A percentile compares a stretch with the other conserved stretches of the same genome.
Conservation (phyloP, 192 early-diverging fungal species). For the Linnemannia zychae region DNA sequence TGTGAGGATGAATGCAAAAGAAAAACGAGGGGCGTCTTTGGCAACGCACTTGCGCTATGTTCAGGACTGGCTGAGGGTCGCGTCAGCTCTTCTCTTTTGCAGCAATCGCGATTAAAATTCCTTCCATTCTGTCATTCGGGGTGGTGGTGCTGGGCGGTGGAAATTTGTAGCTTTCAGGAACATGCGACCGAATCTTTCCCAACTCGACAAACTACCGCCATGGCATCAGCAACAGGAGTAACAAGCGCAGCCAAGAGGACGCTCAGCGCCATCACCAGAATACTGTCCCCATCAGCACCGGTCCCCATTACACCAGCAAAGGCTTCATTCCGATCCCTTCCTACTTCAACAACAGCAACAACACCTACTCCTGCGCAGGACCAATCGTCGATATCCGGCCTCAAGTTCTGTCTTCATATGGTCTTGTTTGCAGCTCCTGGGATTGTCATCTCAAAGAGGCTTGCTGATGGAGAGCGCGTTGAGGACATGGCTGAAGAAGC, state of each 20-base stretch:
- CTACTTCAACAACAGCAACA: background rate
- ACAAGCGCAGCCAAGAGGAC: background rate
- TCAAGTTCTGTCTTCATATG: slow-evolving; percentile 53
- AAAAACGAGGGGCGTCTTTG: background rate
- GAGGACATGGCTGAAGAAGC: slow-evolving; percentile 33
- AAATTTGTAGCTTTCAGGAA: too few relatives aligned
- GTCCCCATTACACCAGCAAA: background rate
- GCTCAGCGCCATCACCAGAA: slow-evolving; percentile 21
- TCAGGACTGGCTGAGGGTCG: background rate
- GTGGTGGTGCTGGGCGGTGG: background rate
- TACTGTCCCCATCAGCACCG: slow-evolving; percentile 1
- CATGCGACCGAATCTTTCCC: too few relatives aligned
- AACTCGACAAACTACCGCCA: background rate
- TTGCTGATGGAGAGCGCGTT: slow-evolving; percentile 41
- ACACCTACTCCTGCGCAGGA: background rate
- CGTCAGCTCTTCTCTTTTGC: slow-evolving; percentile 8
- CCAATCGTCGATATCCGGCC: slow-evolving; percentile 40
- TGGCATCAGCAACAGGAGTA: slow-evolving; percentile 12
- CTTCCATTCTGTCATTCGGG: slow-evolving; percentile 4
- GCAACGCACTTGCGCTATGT: background rate
- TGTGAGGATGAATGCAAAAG: background rate
- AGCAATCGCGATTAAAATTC: background rate
- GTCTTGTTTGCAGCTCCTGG: slow-evolving; percentile 45
- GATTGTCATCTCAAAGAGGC: slow-evolving; percentile 36
- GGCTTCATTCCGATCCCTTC: slow-evolving; percentile 20